Evolutionary conservation across 1,284 basidiomycete species (phyloP).

Genomic region (Apiotrichum veenhuisii): DNA sequence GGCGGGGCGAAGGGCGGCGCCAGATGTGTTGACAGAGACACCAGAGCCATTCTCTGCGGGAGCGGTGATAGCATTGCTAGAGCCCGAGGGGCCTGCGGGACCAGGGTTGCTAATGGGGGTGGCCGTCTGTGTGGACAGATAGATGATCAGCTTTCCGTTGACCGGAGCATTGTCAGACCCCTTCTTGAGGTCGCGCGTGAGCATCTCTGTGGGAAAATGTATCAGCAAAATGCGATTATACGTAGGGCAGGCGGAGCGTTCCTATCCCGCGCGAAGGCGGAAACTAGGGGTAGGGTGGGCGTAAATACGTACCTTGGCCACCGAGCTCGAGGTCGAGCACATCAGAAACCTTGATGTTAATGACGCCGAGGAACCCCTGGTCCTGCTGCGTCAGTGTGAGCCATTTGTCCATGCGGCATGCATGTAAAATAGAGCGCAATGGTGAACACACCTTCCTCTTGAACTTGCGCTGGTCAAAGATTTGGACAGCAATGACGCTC

Average conservation of each 20-base stretch:
- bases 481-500: slow-evolving; percentile 86
- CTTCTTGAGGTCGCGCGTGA: slow-evolving; percentile 77
- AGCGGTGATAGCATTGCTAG: slow-evolving; percentile 38
- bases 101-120: slow-evolving; percentile 72
- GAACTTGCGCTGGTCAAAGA: slow-evolving; percentile 96
- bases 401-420: not conserved
- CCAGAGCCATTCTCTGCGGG: slow-evolving; percentile 26
- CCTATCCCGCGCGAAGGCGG: not conserved
- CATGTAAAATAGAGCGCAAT: too few species aligned
- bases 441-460: slow-evolving; percentile 63
- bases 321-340: slow-evolving; percentile 85
- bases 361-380: slow-evolving; percentile 90
- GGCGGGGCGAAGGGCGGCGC: slow-evolving; percentile 19
- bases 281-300: not conserved
- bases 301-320: slow-evolving; percentile 64
- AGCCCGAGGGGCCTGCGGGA: slow-evolving; percentile 51
- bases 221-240: not conserved
- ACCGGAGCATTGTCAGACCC: slow-evolving; percentile 82
- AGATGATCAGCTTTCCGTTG: slow-evolving; percentile 77
- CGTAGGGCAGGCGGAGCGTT: not conserved
- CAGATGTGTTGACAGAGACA: slow-evolving; percentile 41
- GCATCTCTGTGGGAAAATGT: slow-evolving; percentile 59
- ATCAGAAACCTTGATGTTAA: slow-evolving; percentile 84
- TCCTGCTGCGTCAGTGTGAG: slow-evolving; percentile 50
- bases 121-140: slow-evolving; percentile 73